Conservation (phyloP, 306 rosid genomes). For the Pueraria montana region DNA sequence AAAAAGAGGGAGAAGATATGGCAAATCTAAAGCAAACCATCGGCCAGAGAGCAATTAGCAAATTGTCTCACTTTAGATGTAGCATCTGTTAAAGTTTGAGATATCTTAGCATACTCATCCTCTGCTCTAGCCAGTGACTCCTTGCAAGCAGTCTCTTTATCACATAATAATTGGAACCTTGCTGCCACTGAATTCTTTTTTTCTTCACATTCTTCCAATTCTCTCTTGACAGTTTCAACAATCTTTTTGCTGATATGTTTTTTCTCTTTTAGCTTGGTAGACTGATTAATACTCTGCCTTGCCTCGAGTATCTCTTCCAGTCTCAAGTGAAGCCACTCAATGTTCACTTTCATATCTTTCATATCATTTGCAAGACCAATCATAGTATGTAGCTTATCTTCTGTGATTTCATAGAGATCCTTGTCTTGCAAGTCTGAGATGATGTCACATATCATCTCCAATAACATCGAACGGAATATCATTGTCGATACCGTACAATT, state of each 20-base stretch:
- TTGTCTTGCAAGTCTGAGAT: constrained; percentile 20
- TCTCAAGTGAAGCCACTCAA: constrained; percentile 33
- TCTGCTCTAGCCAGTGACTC: background rate
- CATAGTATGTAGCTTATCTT: background rate
- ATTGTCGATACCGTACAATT: background rate
- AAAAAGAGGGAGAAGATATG: background rate
- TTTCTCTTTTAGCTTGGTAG: background rate
- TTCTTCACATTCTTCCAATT: background rate
- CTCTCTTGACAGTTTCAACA: background rate
- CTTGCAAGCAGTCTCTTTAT: background rate
- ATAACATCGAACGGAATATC: background rate
- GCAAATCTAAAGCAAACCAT: constrained; percentile 31
- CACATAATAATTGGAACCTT: background rate
- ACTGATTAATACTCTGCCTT: background rate
- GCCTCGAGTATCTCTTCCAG: constrained; percentile 34
- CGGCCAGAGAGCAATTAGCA: background rate
- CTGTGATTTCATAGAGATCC: background rate
- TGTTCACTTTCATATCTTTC: background rate
- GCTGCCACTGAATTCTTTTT: background rate
- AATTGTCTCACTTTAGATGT: background rate
- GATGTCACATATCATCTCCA: constrained; percentile 31
- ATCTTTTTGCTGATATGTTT: background rate
- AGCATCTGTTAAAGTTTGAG: background rate
- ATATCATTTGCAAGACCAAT: background rate
- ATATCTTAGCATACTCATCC: background rate